Percentiles rank a stretch among this genome's conserved stretches.
Conservation (phyloP, 2,329 filamentous ascomycete species). For the Colletotrichum sublineola region DNA sequence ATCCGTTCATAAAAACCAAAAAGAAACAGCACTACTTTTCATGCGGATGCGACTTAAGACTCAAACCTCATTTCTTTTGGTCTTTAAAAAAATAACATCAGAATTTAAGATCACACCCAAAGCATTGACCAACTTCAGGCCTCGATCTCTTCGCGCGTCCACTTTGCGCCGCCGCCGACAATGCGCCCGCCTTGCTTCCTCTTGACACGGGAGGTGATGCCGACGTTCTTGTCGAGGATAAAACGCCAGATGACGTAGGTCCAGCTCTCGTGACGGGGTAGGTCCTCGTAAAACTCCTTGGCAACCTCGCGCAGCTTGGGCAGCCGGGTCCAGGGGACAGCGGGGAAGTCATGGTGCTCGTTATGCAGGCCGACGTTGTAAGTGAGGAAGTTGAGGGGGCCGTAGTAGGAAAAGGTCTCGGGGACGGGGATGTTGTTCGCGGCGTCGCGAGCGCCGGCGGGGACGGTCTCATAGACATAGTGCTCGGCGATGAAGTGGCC, state of each 20-base stretch:
- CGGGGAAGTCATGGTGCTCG: constrained; percentile 98
- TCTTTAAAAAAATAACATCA: neutral
- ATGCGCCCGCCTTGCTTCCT: constrained; percentile 80
- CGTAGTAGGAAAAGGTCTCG: constrained; percentile 98
- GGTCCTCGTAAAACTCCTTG: constrained; percentile 88
- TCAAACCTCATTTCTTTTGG: neutral
- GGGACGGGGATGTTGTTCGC: constrained; percentile 77
- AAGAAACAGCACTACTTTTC: neutral
- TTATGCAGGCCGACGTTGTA: constrained; percentile 99
- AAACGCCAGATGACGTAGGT: constrained; percentile 95
- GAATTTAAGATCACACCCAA: neutral
- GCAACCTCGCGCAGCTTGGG: constrained; percentile 83
- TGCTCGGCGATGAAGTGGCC: constrained; percentile 99
- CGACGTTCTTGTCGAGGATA: constrained; percentile 89
- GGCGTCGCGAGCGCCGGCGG: constrained; percentile 67
- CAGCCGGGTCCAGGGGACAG: constrained; percentile 92
- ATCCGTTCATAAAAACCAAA: neutral
- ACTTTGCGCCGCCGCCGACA: constrained; percentile 65
- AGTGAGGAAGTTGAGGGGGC: constrained; percentile 88
- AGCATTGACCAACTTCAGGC: constrained; percentile 56
- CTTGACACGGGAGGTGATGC: constrained; percentile 94
- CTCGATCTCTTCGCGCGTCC: constrained; percentile 79
- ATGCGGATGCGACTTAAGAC: neutral
- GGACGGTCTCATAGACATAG: constrained; percentile 81
- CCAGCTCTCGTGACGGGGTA: constrained; percentile 93